Base-by-base conservation (phyloP, 768 basidiomycete genomes). In the Pisolithus sp. region DNA sequence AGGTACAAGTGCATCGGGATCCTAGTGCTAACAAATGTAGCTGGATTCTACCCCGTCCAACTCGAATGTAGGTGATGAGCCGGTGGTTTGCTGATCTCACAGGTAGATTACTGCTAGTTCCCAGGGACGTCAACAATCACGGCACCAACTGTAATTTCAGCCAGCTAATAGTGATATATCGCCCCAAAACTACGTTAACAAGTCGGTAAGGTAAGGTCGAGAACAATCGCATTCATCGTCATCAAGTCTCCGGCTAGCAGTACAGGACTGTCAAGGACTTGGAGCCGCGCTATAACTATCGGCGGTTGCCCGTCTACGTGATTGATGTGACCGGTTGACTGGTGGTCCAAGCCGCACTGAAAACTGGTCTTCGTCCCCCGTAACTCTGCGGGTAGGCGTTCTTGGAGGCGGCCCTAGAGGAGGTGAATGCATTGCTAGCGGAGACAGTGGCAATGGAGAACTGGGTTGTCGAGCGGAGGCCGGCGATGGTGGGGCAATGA, bases 1-100 rank as follows among this genome's bases (percentile, higher is more conserved):
- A 91, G 77, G 64, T 89, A 84, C 44, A 92, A 75, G 69, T 88
- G 79, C 89, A 92, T 92, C 21, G 40, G 31, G 38, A 38, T 23
- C 13, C 37, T 30, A 9, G 30, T 12, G 12, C 30, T 31, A 31
- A 31, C 10, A 31, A 10, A 31, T 5, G 31, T 5, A 34, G 31
- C 12, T 34, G 10, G 10, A 34, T 34, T 3, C 12, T 12, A 10
- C 12, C 31, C 12, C 31, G 3, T 34, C 34, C 13, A 13, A 34
- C 34, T 34, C 5, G 34, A 34, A 15, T 5, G 34, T 13, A 24
- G 34, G 5, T 2, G 34, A 15, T 34, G 34, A 34, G 13, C 5
- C 5, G 12, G 34, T 4, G 5, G 34, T 13, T n/a, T 34, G 34
- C 34, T 15, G 34, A 34, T 34, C 12, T 34, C 34, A 15, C 34